phyloP scores from a whole-genome alignment of 139 green algal species.

The Chlamydomonas sphaeroides region DNA sequence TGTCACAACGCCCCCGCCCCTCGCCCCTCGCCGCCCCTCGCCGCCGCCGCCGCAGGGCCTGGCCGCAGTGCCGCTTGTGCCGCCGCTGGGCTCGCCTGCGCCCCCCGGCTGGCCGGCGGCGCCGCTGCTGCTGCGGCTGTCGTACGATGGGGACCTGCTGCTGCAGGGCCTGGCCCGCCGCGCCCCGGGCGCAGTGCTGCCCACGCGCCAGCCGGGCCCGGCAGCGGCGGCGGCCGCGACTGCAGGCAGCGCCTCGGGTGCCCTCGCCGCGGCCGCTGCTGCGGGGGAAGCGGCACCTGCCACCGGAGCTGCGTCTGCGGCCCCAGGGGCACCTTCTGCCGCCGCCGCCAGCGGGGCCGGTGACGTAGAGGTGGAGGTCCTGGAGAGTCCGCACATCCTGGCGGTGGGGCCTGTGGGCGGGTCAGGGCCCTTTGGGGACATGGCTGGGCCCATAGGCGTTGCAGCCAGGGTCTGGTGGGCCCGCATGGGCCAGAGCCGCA shows the following conservation, averaged over 20 bases:
- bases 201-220: not conserved
- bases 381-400: slow-evolving; percentile 16
- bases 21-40: no score
- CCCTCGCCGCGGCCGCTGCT: not conserved
- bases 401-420: not conserved
- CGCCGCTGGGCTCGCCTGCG: not conserved
- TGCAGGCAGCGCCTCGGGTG: not conserved
- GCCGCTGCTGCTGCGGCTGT: slow-evolving; percentile 19
- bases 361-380: not conserved
- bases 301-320: no score
- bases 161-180: not conserved
- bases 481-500: no score
- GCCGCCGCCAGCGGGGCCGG: not conserved
- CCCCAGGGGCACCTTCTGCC: no score
- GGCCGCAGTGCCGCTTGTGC: not conserved
- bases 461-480: no score
- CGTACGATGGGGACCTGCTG: slow-evolving; percentile 25
- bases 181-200: not conserved
- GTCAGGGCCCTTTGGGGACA: not conserved
- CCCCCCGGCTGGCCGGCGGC: not conserved
- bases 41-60: slow-evolving; percentile 17
- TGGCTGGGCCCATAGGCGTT: no score
- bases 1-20: no score
- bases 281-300: no score
- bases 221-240: not conserved